These are phyloP conservation scores for Hippophae tibetana DNA, from an alignment of 306 rosid genomes.

Conservation along the genomic window DNA sequence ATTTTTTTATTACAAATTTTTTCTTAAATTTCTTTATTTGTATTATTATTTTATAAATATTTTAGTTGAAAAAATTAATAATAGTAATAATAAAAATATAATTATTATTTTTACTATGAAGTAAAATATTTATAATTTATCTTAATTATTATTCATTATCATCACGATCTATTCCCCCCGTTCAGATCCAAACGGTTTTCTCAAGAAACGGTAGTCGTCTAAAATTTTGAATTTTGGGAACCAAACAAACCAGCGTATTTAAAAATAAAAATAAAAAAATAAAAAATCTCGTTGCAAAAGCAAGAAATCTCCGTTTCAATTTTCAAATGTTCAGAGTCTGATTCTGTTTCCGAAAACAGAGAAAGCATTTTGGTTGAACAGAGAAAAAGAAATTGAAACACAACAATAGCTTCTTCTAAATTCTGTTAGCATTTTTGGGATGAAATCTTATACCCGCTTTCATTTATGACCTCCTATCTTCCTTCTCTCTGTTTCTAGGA, in stretches of 20 bases:
- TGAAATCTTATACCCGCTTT: too few relatives aligned
- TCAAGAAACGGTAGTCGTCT: conserved; percentile 31
- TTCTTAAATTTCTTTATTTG: too few relatives aligned
- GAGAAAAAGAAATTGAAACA: too few relatives aligned
- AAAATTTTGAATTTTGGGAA: conserved; percentile 23
- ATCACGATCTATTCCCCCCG: too few relatives aligned
- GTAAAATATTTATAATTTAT: too few relatives aligned
- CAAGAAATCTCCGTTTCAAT: neutral
- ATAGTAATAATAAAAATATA: too few relatives aligned
- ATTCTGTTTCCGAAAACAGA: conserved; percentile 6
- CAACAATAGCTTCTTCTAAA: neutral
- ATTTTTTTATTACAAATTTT: too few relatives aligned
- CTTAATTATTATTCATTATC: too few relatives aligned
- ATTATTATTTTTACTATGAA: too few relatives aligned
- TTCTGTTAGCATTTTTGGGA: conserved; percentile 5
- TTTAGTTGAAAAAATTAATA: too few relatives aligned
- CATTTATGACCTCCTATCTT: neutral
- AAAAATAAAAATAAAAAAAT: neutral
- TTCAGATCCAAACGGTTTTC: too few relatives aligned
- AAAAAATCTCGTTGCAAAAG: conserved; percentile 19
- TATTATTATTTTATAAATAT: too few relatives aligned
- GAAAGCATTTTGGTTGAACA: neutral
- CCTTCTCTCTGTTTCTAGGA: conserved; percentile 17
- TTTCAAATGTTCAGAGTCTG: neutral
- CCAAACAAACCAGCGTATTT: neutral